Evolutionary conservation across 1,139 yeast species (phyloP).

Genomic region (Kurtzmaniella quercitrusa): DNA sequence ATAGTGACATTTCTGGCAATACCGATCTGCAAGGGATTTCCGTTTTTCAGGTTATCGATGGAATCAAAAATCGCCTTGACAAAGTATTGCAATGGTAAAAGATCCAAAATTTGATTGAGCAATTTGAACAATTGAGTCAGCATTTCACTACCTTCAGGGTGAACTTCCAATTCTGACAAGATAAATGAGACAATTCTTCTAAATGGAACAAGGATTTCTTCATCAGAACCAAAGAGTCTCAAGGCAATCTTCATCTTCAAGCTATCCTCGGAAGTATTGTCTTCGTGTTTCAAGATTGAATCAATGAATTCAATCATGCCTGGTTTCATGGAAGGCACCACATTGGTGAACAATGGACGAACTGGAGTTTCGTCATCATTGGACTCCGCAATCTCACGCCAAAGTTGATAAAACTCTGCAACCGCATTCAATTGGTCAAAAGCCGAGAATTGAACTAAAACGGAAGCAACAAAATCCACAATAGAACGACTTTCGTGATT

Average conservation of each 20-base stretch:
- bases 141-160: constrained; percentile 17
- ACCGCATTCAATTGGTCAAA: constrained; percentile 66
- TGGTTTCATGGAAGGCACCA: constrained; percentile 36
- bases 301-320: constrained; percentile 52
- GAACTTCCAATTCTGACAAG: constrained; percentile 33
- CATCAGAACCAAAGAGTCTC: constrained; percentile 36
- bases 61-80: constrained; percentile 61
- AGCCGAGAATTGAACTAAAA: constrained; percentile 64
- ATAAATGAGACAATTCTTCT: constrained; percentile 39
- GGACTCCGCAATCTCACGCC: constrained; percentile 46
- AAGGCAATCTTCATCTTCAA: constrained; percentile 61
- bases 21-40: constrained; percentile 30
- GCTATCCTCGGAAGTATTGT: constrained; percentile 4
- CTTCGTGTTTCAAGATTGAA: constrained; percentile 26
- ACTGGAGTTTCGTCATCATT: neutral
- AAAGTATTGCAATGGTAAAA: constrained; percentile 73
- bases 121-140: constrained; percentile 37
- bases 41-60: constrained; percentile 42
- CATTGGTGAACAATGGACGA: neutral
- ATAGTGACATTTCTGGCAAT: constrained; percentile 52
- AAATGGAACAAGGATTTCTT: constrained; percentile 36
- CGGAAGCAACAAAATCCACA: constrained; percentile 67
- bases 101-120: constrained; percentile 58
- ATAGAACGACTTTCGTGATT: constrained; percentile 61
- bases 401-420: constrained; percentile 48